A percentile compares a stretch with the other conserved stretches of the same genome.
Evolutionary conservation across 1,139 yeast species (phyloP).

Genomic region (Scheffersomyces titani): DNA sequence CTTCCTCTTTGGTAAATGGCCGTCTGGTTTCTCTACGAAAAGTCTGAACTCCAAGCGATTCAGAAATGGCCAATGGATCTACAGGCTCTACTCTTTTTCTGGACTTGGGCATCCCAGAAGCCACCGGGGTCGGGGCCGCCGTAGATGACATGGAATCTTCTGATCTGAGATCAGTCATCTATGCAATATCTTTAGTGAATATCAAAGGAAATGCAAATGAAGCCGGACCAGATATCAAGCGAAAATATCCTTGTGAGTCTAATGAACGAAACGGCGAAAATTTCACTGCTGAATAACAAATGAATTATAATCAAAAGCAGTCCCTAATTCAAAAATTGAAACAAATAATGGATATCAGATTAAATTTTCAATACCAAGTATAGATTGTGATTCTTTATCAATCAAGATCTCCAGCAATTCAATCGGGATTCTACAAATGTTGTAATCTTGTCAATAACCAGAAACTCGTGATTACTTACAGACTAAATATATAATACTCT

Average conservation of each 20-base stretch:
- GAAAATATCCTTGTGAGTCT: no score
- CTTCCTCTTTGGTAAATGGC: constrained; percentile 73
- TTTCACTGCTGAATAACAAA: neutral
- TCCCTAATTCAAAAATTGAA: neutral
- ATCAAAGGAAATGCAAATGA: neutral
- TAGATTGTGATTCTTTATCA: neutral
- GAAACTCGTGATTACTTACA: neutral
- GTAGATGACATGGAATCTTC: neutral
- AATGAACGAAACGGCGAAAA: no score
- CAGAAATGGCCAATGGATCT: constrained; percentile 69
- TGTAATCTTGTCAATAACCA: neutral
- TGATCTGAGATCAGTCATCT: neutral
- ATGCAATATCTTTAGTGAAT: neutral
- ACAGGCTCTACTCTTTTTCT: constrained; percentile 33
- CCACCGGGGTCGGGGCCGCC: neutral
- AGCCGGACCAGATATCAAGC: neutral
- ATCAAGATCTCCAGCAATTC: neutral
- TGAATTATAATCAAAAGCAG: no score
- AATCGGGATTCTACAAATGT: neutral
- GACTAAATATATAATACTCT: neutral
- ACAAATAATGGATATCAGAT: neutral
- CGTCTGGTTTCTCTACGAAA: constrained; percentile 62
- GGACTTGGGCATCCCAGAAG: neutral
- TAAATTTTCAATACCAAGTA: neutral
- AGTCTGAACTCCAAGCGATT: constrained; percentile 75